Conservation (phyloP, 352 stramenopile genomes). For the Phytophthora tubulina region DNA sequence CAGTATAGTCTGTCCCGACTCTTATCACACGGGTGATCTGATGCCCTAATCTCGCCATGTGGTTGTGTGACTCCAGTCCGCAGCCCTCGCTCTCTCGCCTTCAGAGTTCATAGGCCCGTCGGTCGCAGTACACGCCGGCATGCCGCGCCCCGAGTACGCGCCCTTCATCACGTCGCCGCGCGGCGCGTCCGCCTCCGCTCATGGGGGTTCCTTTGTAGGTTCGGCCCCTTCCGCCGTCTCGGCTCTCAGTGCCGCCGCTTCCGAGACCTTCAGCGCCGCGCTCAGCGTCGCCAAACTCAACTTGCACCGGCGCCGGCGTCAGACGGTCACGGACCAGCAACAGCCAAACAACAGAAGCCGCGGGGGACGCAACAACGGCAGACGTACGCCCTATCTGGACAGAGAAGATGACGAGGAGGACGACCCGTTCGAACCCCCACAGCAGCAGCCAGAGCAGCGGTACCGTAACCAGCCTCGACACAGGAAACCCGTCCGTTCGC, state of each 20-base stretch:
- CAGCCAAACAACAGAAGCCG: slow-evolving; percentile 12
- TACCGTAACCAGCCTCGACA: slow-evolving; percentile 14
- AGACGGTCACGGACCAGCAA: slow-evolving; percentile 31
- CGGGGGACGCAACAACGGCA: background rate
- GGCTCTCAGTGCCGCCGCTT: slow-evolving; percentile 35
- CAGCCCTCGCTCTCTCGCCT: slow-evolving; percentile 26
- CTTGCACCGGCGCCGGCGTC: slow-evolving; percentile 40
- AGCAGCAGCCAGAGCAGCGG: slow-evolving; percentile 25
- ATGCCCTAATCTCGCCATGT: slow-evolving; percentile 25
- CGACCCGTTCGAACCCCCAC: slow-evolving; percentile 35
- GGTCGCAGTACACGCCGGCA: slow-evolving; percentile 22
- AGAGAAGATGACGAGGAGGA: slow-evolving; percentile 40
- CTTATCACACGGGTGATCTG: slow-evolving; percentile 16
- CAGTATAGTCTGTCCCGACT: slow-evolving; percentile 12
- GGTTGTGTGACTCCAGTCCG: slow-evolving; percentile 5
- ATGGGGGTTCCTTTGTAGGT: slow-evolving; percentile 12
- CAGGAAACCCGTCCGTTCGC: slow-evolving; percentile 25
- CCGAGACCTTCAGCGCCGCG: slow-evolving; percentile 43
- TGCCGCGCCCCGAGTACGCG: slow-evolving; percentile 53
- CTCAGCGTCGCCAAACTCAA: slow-evolving; percentile 48
- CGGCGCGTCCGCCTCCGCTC: slow-evolving; percentile 27
- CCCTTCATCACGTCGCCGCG: slow-evolving; percentile 50
- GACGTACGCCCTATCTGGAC: slow-evolving; percentile 37
- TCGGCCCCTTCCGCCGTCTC: slow-evolving; percentile 45
- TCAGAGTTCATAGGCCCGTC: slow-evolving; percentile 29